Conservation (phyloP, 176 grass and related monocot genomes). For the Oryza nivara region DNA sequence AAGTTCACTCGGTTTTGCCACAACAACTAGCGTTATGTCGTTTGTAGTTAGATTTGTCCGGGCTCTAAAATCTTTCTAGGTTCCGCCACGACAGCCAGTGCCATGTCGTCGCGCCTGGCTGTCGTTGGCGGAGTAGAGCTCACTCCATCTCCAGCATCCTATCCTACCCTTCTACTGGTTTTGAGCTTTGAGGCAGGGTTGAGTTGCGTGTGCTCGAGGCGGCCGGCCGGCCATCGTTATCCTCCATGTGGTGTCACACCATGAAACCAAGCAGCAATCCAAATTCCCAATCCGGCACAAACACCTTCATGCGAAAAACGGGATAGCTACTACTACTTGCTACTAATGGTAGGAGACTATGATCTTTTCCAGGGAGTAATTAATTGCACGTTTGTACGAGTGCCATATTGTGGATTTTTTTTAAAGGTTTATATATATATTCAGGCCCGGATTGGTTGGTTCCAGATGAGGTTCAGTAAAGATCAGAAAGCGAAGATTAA, state of each 20-base stretch:
- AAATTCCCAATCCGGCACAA: background rate
- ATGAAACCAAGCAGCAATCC: background rate
- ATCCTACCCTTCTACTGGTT: background rate
- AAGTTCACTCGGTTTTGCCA: too few relatives aligned
- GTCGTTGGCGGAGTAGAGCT: background rate
- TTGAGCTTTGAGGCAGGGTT: background rate
- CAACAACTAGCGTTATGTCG: too few relatives aligned
- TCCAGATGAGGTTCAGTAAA: background rate
- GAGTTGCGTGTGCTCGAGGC: background rate
- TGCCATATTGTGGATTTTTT: background rate
- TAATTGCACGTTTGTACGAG: slow-evolving; percentile 8
- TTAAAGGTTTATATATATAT: background rate
- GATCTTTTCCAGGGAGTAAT: slow-evolving; percentile 2
- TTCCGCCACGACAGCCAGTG: background rate
- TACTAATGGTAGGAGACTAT: background rate
- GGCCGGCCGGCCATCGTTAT: slow-evolving; percentile 26
- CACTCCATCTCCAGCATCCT: slow-evolving; percentile 15
- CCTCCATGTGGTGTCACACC: slow-evolving; percentile 40
- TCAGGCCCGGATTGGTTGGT: background rate
- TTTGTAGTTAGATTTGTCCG: too few relatives aligned
- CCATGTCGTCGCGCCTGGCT: too few relatives aligned
- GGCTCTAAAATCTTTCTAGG: too few relatives aligned
- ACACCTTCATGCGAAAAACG: background rate
- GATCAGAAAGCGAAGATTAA: slow-evolving; percentile 15
- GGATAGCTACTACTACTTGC: slow-evolving; percentile 32